Conservation (phyloP, 305 asterid genomes). For the Solanum hybrid region DNA sequence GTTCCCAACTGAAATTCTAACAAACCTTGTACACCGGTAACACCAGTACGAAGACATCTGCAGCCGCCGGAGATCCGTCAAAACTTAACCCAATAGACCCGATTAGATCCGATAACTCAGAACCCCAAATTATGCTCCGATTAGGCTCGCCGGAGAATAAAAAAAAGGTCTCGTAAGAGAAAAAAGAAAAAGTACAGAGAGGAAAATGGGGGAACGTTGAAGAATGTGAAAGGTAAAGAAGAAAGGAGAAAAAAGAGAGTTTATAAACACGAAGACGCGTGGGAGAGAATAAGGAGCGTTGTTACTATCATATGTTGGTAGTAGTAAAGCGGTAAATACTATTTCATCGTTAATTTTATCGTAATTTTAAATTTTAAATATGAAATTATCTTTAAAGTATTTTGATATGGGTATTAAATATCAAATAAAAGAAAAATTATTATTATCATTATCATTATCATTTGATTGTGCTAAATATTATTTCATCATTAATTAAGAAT, state of each 20-base stretch:
- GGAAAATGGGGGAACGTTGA: not conserved
- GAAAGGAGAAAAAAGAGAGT: not conserved
- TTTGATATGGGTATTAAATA: too few species aligned
- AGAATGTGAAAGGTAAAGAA: conserved; percentile 2
- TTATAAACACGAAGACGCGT: conserved; percentile 11
- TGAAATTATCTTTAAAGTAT: too few species aligned
- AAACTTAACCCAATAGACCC: not conserved
- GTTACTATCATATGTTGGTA: not conserved
- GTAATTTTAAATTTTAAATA: too few species aligned
- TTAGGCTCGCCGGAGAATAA: not conserved
- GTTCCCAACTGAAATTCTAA: conserved; percentile 30
- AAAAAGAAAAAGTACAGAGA: not conserved
- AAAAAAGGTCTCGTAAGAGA: not conserved
- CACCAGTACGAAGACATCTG: conserved; percentile 48
- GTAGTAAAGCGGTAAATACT: not conserved
- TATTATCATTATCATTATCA: too few species aligned
- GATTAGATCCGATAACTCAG: not conserved
- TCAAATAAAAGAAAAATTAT: too few species aligned
- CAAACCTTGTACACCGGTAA: conserved; percentile 52
- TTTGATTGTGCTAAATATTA: not conserved
- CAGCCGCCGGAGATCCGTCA: not conserved
- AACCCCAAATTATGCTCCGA: not conserved
- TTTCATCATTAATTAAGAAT: too few species aligned
- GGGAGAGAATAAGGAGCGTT: not conserved
- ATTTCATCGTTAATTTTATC: not conserved